Conservation (phyloP, 179 eudicot species). For the Corrigiola litoralis region DNA sequence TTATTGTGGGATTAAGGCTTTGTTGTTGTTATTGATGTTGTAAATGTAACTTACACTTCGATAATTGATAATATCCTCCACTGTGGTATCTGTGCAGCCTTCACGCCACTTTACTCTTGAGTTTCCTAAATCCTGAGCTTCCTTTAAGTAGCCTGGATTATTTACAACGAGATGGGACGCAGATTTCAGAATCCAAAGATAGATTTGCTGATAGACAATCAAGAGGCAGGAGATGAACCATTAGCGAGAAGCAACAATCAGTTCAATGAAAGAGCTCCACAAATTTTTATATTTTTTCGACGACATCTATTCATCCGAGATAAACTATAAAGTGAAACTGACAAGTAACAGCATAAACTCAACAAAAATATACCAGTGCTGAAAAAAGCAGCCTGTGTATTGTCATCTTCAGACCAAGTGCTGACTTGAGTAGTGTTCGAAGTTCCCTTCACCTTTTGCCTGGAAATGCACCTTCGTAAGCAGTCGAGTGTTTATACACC, state of each 20-base stretch:
- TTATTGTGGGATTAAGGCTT: too few relatives aligned
- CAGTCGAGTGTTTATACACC: slow-evolving; percentile 1
- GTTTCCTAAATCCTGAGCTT: slow-evolving; percentile 34
- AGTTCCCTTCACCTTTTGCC: slow-evolving; percentile 35
- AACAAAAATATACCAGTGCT: slow-evolving; percentile 17
- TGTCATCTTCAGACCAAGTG: slow-evolving; percentile 18
- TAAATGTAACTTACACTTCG: slow-evolving; percentile 24
- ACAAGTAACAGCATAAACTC: neutral
- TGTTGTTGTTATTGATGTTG: neutral
- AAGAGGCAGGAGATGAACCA: neutral
- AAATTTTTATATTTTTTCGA: neutral
- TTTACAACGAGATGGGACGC: neutral
- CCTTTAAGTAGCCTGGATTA: slow-evolving; percentile 33
- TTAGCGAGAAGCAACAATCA: neutral
- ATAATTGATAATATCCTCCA: slow-evolving; percentile 24
- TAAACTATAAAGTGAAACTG: neutral
- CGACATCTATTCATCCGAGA: neutral
- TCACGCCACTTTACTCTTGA: slow-evolving; percentile 60
- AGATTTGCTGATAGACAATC: neutral
- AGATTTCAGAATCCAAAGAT: neutral
- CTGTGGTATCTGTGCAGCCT: slow-evolving; percentile 26
- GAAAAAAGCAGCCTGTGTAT: slow-evolving; percentile 3
- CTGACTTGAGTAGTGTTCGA: slow-evolving; percentile 7
- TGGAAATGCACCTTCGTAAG: slow-evolving; percentile 26
- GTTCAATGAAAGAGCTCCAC: neutral